Conservation (phyloP, 352 stramenopile genomes). For the Salisapilia sapeloensis region DNA sequence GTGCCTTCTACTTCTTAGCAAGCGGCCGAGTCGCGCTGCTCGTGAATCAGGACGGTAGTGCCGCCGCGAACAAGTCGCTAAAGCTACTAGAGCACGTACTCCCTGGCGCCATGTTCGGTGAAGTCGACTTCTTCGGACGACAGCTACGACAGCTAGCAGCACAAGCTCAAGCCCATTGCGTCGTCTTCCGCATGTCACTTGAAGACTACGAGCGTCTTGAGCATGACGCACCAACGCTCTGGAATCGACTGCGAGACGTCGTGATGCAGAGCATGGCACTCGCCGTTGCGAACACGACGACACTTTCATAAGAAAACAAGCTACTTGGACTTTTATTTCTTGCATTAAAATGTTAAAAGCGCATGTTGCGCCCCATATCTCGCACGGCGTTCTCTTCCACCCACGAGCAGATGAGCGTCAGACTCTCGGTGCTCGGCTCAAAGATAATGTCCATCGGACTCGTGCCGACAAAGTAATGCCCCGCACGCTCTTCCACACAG, state of each 20-base stretch:
- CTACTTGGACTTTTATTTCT: neutral
- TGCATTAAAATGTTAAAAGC: slow-evolving; percentile 14
- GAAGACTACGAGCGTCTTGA: slow-evolving; percentile 50
- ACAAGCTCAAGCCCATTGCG: slow-evolving; percentile 20
- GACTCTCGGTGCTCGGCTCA: slow-evolving; percentile 34
- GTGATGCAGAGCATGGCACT: slow-evolving; percentile 75
- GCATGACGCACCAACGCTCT: slow-evolving; percentile 25
- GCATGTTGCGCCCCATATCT: slow-evolving; percentile 49
- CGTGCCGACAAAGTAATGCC: slow-evolving; percentile 33
- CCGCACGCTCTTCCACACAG: slow-evolving; percentile 49
- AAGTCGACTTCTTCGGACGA: slow-evolving; percentile 71
- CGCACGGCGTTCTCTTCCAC: slow-evolving; percentile 40
- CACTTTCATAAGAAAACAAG: neutral
- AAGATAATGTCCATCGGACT: slow-evolving; percentile 45
- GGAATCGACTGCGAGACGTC: slow-evolving; percentile 60
- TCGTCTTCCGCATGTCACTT: slow-evolving; percentile 57
- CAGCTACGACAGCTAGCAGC: slow-evolving; percentile 54
- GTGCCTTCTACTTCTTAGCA: slow-evolving; percentile 65
- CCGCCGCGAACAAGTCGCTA: slow-evolving; percentile 21
- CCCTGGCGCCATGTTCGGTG: slow-evolving; percentile 67
- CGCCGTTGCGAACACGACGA: slow-evolving; percentile 51
- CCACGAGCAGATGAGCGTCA: slow-evolving; percentile 34
- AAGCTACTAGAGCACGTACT: slow-evolving; percentile 51
- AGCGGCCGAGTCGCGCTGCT: slow-evolving; percentile 47
- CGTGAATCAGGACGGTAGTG: slow-evolving; percentile 55